Conservation (phyloP, 2,329 filamentous ascomycete genomes). For the Tolypocladium sp. region DNA sequence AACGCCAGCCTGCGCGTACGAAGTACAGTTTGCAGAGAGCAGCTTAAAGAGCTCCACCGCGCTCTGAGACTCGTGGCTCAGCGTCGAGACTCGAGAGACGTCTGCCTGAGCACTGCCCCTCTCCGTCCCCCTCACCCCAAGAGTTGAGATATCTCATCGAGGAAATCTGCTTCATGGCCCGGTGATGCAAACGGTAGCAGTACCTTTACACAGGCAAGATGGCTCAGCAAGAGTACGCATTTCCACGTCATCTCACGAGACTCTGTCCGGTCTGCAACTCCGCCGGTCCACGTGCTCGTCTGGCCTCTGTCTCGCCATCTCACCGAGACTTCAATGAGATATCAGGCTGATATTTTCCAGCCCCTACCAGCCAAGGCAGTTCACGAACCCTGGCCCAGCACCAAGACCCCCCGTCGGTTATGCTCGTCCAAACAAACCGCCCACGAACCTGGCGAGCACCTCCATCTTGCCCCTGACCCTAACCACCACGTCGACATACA, state of each 20-base stretch:
- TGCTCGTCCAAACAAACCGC: constrained; percentile 68
- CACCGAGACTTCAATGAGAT: not conserved
- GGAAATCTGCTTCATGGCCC: not conserved
- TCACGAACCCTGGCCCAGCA: constrained; percentile 95
- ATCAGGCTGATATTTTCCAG: not conserved
- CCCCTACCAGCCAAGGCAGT: constrained; percentile 34
- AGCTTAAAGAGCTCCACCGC: not conserved
- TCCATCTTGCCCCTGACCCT: constrained; percentile 62
- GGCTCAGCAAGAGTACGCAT: not conserved
- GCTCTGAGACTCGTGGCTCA: not conserved
- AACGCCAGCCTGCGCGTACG: not conserved
- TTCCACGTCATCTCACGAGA: not conserved
- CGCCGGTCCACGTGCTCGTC: not conserved
- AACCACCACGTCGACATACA: constrained; percentile 57
- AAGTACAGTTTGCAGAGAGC: not conserved
- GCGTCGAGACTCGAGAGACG: not conserved
- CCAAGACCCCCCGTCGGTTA: constrained; percentile 80
- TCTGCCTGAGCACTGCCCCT: not conserved
- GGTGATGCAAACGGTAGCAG: not conserved
- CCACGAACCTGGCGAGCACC: constrained; percentile 74
- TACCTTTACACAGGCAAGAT: not conserved
- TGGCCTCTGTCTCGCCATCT: not conserved
- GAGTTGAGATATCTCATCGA: not conserved
- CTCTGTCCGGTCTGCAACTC: not conserved
- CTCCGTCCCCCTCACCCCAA: not conserved